A percentile compares a stretch with the other conserved stretches of the same genome.
Evolutionary conservation across 176 grass and related monocot species (phyloP).

Genomic region (maize (Zea mays)): Zm-B73-REFERENCE-NAM-5.0 NC_050097.1:206454001-206454500

Average conservation of each 20-base stretch:
- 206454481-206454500: not conserved
- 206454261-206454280: not conserved
- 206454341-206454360: slow-evolving; percentile 54
- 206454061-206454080: slow-evolving; percentile 15
- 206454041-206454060: not conserved
- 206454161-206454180: not conserved
- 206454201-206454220: too few relatives aligned
- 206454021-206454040: not conserved
- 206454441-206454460: slow-evolving; percentile 34
- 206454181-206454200: not conserved
- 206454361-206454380: slow-evolving; percentile 69
- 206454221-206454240: too few relatives aligned
- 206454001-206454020: slow-evolving; percentile 7
- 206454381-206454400: slow-evolving; percentile 56
- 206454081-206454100: slow-evolving; percentile 5
- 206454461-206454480: slow-evolving; percentile 2
- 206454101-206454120: slow-evolving; percentile 15
- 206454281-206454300: not conserved
- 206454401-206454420: slow-evolving; percentile 41
- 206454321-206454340: slow-evolving; percentile 20
- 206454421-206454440: too few relatives aligned
- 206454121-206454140: slow-evolving; percentile 1
- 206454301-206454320: not conserved
- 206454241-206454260: too few relatives aligned
- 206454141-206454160: not conserved